phyloP scores from a whole-genome alignment of 257 asterid species.

The Primulina tabacum region DNA sequence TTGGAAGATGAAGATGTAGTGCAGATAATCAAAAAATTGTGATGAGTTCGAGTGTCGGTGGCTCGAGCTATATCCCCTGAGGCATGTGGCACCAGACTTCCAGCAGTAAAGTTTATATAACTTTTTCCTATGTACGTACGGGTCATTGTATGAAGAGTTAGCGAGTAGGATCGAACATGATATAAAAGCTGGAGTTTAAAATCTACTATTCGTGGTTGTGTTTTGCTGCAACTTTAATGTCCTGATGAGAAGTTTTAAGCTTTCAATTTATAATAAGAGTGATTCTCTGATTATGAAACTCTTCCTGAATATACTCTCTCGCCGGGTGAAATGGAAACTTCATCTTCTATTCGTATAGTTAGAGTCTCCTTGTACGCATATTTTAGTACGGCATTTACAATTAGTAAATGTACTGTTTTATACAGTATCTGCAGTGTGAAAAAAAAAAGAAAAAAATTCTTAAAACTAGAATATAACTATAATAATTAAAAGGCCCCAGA shows the following conservation, averaged over 20 bases:
- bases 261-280: background rate
- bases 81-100: constrained; percentile 14
- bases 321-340: too few relatives aligned
- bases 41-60: constrained; percentile 7
- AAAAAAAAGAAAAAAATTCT: background rate
- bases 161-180: constrained; percentile 11
- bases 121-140: constrained; percentile 13
- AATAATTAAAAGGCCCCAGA: background rate
- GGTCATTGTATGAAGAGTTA: constrained; percentile 4
- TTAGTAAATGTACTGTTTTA: too few relatives aligned
- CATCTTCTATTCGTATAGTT: too few relatives aligned
- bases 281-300: background rate
- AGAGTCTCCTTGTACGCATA: too few relatives aligned
- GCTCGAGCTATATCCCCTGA: background rate
- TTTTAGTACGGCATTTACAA: too few relatives aligned
- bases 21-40: constrained; percentile 90
- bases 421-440: too few relatives aligned
- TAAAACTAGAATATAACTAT: too few relatives aligned
- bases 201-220: constrained; percentile 3
- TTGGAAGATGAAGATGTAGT: constrained; percentile 93
- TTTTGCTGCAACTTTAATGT: background rate
- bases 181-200: constrained; percentile 23
- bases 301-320: too few relatives aligned
- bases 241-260: background rate
- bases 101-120: background rate